Evolutionary conservation across 2,329 filamentous ascomycete genomes (phyloP), one percentile per base, ranked within the genome.

Genomic region (Penicillium sp.): DNA sequence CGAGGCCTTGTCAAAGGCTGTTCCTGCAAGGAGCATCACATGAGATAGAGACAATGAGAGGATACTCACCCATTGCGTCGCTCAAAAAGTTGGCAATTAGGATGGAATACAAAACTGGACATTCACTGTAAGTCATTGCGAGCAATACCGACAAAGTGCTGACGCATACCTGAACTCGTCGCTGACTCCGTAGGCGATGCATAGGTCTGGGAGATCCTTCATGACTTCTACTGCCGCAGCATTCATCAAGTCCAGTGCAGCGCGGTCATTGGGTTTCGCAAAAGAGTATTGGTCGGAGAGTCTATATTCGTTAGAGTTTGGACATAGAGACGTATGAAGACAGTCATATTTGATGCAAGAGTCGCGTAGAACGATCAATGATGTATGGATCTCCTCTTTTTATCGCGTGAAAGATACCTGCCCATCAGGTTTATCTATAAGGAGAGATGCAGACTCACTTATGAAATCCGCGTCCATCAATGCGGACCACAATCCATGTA

Each of bases 221-320:
- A 97, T 84, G 43, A 97, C 90, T 6, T 88, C 87, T 56, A 85
- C 83, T n/a, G 94, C 94, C 2, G 91, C 91, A 1, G 85, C 85
- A 67, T 99, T 99, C 93, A 99, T 97, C 61, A 99, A 85, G 71
- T 95, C 84, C 11, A 97, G 77, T 0, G 92, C 94, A 60, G 90
- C 83, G 38, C 81, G 81, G 73, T 99, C 94, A 74, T 97, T 99
- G 36, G 94, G 94, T 75, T 97, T 99, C 64, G 86, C 81, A 68
- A 97, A 97, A 19, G 77, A 77, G 75, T 97, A 94, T 72, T 88
- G 90, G 58, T 84, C 81, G 57, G 90, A 92, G 64, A 97, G 85
- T 67, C 90, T 95, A 58, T 16, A 32, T 11, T 36, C 9, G 45
- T 56, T 41, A 54, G 51, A 48, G 29, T 11, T 8, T 8, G 32